Evolutionary conservation across 495 filamentous ascomycete species (phyloP).

Genomic region (Copromyces sp.): DNA sequence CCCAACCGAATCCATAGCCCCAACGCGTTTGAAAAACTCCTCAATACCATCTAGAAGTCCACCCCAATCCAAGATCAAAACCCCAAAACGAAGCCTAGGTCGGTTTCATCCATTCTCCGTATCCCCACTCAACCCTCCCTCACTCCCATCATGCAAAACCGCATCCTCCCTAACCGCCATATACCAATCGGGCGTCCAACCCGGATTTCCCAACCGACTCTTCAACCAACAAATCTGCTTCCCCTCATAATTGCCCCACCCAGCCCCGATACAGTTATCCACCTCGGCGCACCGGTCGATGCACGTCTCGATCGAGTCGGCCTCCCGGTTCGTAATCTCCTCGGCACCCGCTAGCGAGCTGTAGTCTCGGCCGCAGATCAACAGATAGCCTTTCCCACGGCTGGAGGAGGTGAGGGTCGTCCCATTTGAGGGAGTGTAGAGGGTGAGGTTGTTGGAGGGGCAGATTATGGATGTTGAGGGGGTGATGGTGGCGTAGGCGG

Average conservation of each 20-base stretch:
- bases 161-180: slow-evolving; percentile 31
- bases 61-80: neutral
- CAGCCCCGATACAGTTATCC: slow-evolving; percentile 22
- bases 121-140: neutral
- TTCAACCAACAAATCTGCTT: slow-evolving; percentile 39
- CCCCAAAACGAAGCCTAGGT: too few relatives aligned
- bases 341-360: slow-evolving; percentile 13
- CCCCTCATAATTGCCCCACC: slow-evolving; percentile 22
- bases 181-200: slow-evolving; percentile 35
- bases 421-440: slow-evolving; percentile 15
- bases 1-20: too few relatives aligned
- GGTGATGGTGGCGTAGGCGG: slow-evolving; percentile 1
- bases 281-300: slow-evolving; percentile 20
- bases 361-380: slow-evolving; percentile 30
- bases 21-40: too few relatives aligned
- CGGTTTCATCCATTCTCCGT: neutral
- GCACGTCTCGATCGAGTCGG: slow-evolving; percentile 18
- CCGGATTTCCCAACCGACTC: slow-evolving; percentile 42
- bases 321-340: slow-evolving; percentile 16
- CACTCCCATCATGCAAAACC: neutral
- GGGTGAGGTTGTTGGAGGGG: slow-evolving; percentile 24
- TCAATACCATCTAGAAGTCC: neutral
- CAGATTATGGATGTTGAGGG: slow-evolving; percentile 11
- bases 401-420: neutral
- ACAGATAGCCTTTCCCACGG: slow-evolving; percentile 10